phyloP scores from a whole-genome alignment of 768 basidiomycete genomes.

The Coprinellus aureogranulatus region DNA sequence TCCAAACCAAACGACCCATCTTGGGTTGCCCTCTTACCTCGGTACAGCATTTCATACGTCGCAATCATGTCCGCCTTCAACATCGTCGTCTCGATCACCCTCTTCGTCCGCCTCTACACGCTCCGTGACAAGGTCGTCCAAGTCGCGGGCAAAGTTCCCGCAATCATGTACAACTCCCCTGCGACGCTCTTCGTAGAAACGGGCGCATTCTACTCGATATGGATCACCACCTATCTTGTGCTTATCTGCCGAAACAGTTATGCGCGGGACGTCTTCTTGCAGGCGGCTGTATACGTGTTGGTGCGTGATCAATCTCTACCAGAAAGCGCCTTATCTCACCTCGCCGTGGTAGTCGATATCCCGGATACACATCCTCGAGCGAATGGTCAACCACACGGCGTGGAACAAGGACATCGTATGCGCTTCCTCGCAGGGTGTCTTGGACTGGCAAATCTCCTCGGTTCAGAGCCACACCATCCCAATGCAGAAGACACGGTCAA shows the following conservation, averaged over 20 bases:
- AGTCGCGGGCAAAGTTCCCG: constrained; percentile 33
- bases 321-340: too few relatives aligned
- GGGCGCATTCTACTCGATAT: constrained; percentile 36
- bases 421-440: constrained; percentile 28
- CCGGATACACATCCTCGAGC: constrained; percentile 37
- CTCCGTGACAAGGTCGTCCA: constrained; percentile 32
- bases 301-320: constrained; percentile 19
- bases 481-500: not conserved
- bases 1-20: constrained; percentile 14
- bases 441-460: constrained; percentile 42
- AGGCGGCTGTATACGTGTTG: constrained; percentile 28
- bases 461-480: constrained; percentile 27
- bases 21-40: constrained; percentile 13
- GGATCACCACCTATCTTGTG: constrained; percentile 29
- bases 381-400: constrained; percentile 40
- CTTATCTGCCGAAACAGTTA: constrained; percentile 20
- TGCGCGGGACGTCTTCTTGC: constrained; percentile 29
- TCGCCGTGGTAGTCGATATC: constrained; percentile 27
- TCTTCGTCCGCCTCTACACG: constrained; percentile 29
- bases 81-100: constrained; percentile 25
- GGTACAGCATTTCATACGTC: constrained; percentile 25
- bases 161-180: constrained; percentile 35
- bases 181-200: constrained; percentile 39
- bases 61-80: constrained; percentile 31
- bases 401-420: constrained; percentile 36